phyloP scores from a whole-genome alignment of 2,329 filamentous ascomycete species.

The Colletotrichum viniferum region DNA sequence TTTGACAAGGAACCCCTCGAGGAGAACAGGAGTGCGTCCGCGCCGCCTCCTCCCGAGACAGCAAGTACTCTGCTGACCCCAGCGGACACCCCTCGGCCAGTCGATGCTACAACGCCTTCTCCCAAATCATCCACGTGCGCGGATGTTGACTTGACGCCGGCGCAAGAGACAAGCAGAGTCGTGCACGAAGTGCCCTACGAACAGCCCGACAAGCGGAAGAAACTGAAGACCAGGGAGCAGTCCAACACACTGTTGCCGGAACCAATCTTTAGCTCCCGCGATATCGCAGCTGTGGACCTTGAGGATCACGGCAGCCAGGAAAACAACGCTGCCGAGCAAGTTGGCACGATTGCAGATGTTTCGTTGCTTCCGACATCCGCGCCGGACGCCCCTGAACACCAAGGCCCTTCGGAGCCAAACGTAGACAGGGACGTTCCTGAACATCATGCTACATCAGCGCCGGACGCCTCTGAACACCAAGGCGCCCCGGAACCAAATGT shows the following conservation, averaged over 20 bases:
- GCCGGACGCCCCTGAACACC: not conserved
- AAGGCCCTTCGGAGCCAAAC: not conserved
- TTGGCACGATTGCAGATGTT: not conserved
- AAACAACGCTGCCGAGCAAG: not conserved
- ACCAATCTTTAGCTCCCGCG: conserved; percentile 27
- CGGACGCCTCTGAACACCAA: not conserved
- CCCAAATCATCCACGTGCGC: conserved; percentile 16
- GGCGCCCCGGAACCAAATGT: not conserved
- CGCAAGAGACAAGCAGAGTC: conserved; percentile 36
- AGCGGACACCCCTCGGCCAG: not conserved
- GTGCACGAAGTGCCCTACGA: conserved; percentile 42
- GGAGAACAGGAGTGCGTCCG: not conserved
- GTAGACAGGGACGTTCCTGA: not conserved
- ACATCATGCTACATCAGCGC: not conserved
- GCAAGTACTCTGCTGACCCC: not conserved
- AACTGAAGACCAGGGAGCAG: conserved; percentile 31
- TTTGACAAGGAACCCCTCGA: not conserved
- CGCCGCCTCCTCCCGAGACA: not conserved
- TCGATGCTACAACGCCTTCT: not conserved
- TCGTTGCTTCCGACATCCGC: not conserved
- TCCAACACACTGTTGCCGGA: conserved; percentile 30
- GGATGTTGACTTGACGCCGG: conserved; percentile 34
- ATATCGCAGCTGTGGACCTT: conserved; percentile 25
- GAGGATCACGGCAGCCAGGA: conserved; percentile 10
- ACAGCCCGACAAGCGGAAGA: conserved; percentile 38